Base-by-base conservation (phyloP, 2,329 filamentous ascomycete species). In the Cryphonectria parasitica region DNA sequence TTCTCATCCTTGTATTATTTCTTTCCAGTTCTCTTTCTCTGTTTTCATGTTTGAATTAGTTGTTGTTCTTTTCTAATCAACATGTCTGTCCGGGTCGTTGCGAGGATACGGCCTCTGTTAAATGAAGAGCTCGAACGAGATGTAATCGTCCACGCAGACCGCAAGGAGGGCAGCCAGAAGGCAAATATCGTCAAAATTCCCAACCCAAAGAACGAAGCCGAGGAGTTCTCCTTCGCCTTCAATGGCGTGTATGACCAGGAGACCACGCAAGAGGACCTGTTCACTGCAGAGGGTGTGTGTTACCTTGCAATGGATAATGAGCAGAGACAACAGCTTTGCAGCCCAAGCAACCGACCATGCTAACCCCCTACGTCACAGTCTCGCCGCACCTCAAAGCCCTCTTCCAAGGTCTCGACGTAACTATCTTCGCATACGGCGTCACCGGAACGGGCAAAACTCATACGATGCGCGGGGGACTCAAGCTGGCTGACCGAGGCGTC, bases 401-500 rank as follows among this genome's bases (percentile, higher is more conserved):
- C 13, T 98, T 98, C 82, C 91, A 91, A 81, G 96, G 93, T 70
- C 90, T 94, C 78, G 93, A 97, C 81, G 89, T 95, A 58, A 97
- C 94, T 15, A 89, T 97, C 70, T 97, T 98, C 78, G 94, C 95
- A 39, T 97, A 98, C 79, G 95, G 95, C 72, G 93, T 95, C 71
- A 97, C 95, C 0, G 95, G 95, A 63, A 97, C 94, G 0, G 95
- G 95, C 69, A 98, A 98, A 83, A 98, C 95, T 71, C 93, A 97
- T 81, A 98, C 95, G 2, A 97, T 98, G 94, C 91, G 95, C 74
- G 95, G 95, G 74, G 95, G 95, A 54, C 89, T 97, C 80, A 92
- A 92, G 78, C 85, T 97, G 69, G 91, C 92, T 6, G 94, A 97
- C 69, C 88, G 95, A 75, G 95, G 95, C 73, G 91, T 96, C 54